Evolutionary conservation across 768 basidiomycete genomes (phyloP), one percentile per base, ranked within the genome.

Genomic region (Pleurotus ostreatus): DNA sequence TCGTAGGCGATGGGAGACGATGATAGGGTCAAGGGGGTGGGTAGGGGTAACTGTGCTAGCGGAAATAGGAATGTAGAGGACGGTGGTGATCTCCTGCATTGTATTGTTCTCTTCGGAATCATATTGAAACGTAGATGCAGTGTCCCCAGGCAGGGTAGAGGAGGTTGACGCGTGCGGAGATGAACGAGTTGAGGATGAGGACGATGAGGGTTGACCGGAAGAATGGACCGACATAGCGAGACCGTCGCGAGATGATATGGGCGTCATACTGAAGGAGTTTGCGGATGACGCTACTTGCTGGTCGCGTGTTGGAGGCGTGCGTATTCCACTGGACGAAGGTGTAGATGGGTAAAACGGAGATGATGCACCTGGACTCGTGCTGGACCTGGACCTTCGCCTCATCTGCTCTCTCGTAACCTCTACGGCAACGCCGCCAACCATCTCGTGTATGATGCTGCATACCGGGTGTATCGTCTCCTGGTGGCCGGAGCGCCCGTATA

Each of bases 1-100:
- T 39, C 87, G 81, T 62, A 98, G 80, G 48, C 89, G 86, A 71
- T 98, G 92, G 2, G 77, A 77, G 18, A 94, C 77, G 16, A 73
- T 71, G 55, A 95, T 84, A 0, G 94, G 94, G 57, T 90, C 88
- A 30, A 90, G 75, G 4, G 74, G 55, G 59, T 94, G 92, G 0
- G 88, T 84, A 0, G 93, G 89, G 4, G 87, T 86, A 9, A 78
- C 68, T 5, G 74, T 78, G 20, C 4, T 52, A 4, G 73, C 62
- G 0, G 92, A 92, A 9, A 94, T 71, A 3, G 74, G 70, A 18
- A 92, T 70, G 46, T 78, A 73, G 41, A 94, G 71, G 34, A 77
- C 79, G 1, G 89, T 83, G 57, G 82, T 79, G 7, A 86, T 62
- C 56, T 90, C 88, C 26, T 70, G 63, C 23, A 70, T 52, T 15